Base-by-base conservation (phyloP, 2,329 filamentous ascomycete genomes). In the Beauveria asiatica region DNA sequence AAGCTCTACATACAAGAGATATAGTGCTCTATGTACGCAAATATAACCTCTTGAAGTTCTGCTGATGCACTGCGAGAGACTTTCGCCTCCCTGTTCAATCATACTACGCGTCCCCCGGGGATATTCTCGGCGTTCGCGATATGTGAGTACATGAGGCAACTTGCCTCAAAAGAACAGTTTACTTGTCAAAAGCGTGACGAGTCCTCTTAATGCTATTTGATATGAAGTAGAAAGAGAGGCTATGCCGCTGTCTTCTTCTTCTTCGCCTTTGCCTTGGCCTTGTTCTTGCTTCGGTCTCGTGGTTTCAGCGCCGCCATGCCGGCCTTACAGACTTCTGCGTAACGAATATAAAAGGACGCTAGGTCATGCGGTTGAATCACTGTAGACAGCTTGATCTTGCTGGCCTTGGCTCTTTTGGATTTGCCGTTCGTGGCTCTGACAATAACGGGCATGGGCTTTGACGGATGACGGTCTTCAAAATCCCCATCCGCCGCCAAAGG, bases 221-320 rank as follows among this genome's bases (percentile, higher is more conserved):
- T 41, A 30, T 27, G 17, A 37, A 37, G 11, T 23, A 48, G 10
- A 56, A 49, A 30, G 6, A 39, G n/a, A 30, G 13, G 19, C 19
- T 67, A 67, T 42, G 68, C 65, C 9, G 69, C 68, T 0, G 73
- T 74, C 74, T 83, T 86, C 78, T 85, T 89, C 74, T 83, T 86
- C 78, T 86, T 89, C 76, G 80, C 84, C 77, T 87, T 90, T 64
- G 88, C 90, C 76, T 87, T 90, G 64, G 88, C 90, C 71, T 89
- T 90, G 78, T 87, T 86, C 81, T 90, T 93, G 74, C 88, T 96
- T 70, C 92, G 83, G 75, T 97, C 93, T 66, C 94, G 83, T 71
- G 96, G 96, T 83, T 96, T 97, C 75, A 99, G 72, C 8, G 87
- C 86, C 53, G 83, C 81, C 92, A 97, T 97, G 6, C 92, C 91